A percentile compares a stretch with the other conserved stretches of the same genome.
Evolutionary conservation across 768 basidiomycete genomes (phyloP).

Genomic region (Tricholomella constricta): DNA sequence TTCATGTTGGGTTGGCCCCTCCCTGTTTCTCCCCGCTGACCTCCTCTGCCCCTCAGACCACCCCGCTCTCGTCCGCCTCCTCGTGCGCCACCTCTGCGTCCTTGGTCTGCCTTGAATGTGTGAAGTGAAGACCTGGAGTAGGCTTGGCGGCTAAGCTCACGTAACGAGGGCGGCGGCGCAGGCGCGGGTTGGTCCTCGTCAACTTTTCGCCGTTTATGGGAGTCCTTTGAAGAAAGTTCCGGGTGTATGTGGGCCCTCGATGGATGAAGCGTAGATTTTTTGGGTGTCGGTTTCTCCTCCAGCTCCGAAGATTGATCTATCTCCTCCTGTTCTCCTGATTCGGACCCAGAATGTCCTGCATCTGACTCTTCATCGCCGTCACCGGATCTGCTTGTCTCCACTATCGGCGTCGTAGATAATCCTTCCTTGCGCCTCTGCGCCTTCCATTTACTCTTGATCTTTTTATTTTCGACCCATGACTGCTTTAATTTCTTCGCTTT

Average conservation of each 20-base stretch:
- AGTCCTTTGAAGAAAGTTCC: constrained; percentile 17
- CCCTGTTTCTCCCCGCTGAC: constrained; percentile 34
- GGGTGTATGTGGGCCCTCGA: constrained; percentile 32
- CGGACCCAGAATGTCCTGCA: constrained; percentile 12
- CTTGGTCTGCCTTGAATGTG: constrained; percentile 53
- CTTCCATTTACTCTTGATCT: constrained; percentile 80
- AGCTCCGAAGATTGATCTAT: constrained; percentile 16
- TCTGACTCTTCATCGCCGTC: constrained; percentile 14
- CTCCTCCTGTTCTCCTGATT: constrained; percentile 20
- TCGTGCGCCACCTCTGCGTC: constrained; percentile 29
- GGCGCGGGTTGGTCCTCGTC: constrained; percentile 18
- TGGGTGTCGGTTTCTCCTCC: constrained; percentile 11
- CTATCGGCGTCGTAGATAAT: constrained; percentile 22
- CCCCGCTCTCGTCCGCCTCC: constrained; percentile 19
- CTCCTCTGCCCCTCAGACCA: constrained; percentile 19
- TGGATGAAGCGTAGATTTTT: constrained; percentile 21
- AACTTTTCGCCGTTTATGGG: constrained; percentile 16
- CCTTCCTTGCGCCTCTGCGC: constrained; percentile 60
- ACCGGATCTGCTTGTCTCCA: constrained; percentile 7
- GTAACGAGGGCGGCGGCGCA: constrained; percentile 38
- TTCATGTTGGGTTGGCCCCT: constrained; percentile 72
- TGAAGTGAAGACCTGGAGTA: constrained; percentile 62
- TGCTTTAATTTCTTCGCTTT: constrained; percentile 81
- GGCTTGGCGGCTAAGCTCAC: constrained; percentile 63
- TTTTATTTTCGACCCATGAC: constrained; percentile 75